Conservation (phyloP, 176 grass and related monocot genomes). For the Avena sativa region DNA sequence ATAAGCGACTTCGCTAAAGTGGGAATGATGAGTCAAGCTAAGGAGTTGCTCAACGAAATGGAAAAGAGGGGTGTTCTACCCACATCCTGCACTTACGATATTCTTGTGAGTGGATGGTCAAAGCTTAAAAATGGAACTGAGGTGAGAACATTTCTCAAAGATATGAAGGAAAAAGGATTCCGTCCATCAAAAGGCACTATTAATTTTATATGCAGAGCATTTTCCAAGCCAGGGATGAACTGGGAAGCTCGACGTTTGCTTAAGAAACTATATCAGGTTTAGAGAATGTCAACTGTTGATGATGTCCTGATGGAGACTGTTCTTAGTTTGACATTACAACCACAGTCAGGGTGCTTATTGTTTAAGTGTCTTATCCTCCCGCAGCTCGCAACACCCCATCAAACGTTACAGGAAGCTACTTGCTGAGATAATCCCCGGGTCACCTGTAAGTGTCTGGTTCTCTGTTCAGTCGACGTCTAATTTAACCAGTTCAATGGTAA, state of each 20-base stretch:
- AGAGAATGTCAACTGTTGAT: slow-evolving; percentile 36
- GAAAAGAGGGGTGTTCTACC: slow-evolving; percentile 64
- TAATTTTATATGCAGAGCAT: slow-evolving; percentile 69
- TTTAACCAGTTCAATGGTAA: slow-evolving; percentile 2
- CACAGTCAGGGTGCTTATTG: not conserved
- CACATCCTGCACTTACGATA: slow-evolving; percentile 78
- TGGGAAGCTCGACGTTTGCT: slow-evolving; percentile 61
- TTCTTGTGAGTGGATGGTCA: slow-evolving; percentile 88
- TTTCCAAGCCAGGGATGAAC: slow-evolving; percentile 73
- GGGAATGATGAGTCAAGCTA: slow-evolving; percentile 97
- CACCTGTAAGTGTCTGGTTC: slow-evolving; percentile 55
- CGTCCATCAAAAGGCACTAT: slow-evolving; percentile 70
- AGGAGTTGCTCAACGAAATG: slow-evolving; percentile 83
- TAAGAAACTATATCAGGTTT: slow-evolving; percentile 64
- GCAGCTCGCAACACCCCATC: slow-evolving; percentile 72
- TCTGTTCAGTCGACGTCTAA: not conserved
- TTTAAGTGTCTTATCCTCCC: slow-evolving; percentile 8
- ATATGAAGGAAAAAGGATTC: slow-evolving; percentile 86
- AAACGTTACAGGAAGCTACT: slow-evolving; percentile 94
- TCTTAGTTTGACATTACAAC: slow-evolving; percentile 12
- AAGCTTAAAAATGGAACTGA: slow-evolving; percentile 76
- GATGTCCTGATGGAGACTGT: slow-evolving; percentile 19
- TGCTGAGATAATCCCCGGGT: slow-evolving; percentile 80
- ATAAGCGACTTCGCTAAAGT: slow-evolving; percentile 71
- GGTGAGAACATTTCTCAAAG: slow-evolving; percentile 72